Evolutionary conservation across 306 rosid species (phyloP).

Genomic region (Dalbergia cochinchinensis): DNA sequence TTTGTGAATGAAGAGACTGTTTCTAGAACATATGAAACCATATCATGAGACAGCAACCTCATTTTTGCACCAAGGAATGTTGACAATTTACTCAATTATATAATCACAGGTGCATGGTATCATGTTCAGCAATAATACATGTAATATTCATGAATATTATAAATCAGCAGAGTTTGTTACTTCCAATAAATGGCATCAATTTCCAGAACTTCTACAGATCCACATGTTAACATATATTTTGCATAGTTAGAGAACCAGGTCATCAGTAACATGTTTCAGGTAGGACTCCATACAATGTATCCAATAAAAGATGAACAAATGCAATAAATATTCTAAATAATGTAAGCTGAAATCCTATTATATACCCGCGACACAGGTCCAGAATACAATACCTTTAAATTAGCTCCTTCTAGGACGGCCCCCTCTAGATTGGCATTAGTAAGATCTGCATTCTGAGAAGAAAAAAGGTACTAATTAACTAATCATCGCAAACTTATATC

Average conservation of each 20-base stretch:
- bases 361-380: constrained; percentile 18
- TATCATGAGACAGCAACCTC: constrained; percentile 13
- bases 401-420: constrained; percentile 92
- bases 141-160: background rate
- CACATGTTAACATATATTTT: constrained; percentile 18
- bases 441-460: constrained; percentile 89
- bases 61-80: constrained; percentile 1
- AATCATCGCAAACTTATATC: constrained; percentile 17
- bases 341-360: constrained; percentile 13
- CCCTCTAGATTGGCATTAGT: constrained; percentile 94
- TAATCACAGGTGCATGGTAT: background rate
- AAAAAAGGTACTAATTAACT: constrained; percentile 22
- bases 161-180: constrained; percentile 8
- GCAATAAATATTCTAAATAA: background rate
- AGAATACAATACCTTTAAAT: constrained; percentile 77
- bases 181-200: constrained; percentile 11
- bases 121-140: constrained; percentile 25
- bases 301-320: background rate
- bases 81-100: constrained; percentile 29
- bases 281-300: background rate
- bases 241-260: background rate
- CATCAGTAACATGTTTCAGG: background rate
- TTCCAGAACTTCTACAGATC: constrained; percentile 29
- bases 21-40: constrained; percentile 9
- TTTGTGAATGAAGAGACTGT: background rate